Conservation (phyloP, 2,329 filamentous ascomycete genomes). For the Biscogniauxia marginata region DNA sequence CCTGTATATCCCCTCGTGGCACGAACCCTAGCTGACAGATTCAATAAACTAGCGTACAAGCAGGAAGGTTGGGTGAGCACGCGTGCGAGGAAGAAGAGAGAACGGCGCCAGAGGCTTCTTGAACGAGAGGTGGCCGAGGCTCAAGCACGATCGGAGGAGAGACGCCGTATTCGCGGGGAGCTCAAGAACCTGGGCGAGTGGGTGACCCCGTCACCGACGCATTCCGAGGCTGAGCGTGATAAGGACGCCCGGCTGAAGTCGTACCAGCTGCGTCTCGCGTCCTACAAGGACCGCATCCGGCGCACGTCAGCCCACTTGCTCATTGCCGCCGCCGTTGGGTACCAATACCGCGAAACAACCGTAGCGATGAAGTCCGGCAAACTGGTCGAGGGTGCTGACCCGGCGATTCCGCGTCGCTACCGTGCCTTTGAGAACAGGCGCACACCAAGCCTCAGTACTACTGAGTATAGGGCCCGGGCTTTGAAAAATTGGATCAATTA, state of each 20-base stretch:
- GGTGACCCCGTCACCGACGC: slow-evolving; percentile 6
- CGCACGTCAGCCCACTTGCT: slow-evolving; percentile 21
- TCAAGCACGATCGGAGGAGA: background rate
- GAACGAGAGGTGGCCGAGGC: background rate
- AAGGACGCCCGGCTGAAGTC: background rate
- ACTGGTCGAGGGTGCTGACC: slow-evolving; percentile 7
- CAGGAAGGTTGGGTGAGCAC: slow-evolving; percentile 5
- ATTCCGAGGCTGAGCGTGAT: slow-evolving; percentile 4
- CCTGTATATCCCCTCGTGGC: background rate
- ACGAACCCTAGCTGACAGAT: background rate
- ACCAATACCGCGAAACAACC: slow-evolving; percentile 19
- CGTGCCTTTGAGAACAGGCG: slow-evolving; percentile 13
- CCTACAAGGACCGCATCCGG: slow-evolving; percentile 14
- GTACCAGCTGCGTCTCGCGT: background rate
- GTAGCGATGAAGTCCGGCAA: slow-evolving; percentile 9
- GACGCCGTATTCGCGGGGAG: background rate
- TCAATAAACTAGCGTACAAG: background rate
- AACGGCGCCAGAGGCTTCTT: slow-evolving; percentile 1
- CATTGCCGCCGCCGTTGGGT: slow-evolving; percentile 18
- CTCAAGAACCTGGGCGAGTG: background rate
- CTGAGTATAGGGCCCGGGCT: slow-evolving; percentile 14
- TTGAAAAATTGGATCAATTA: slow-evolving; percentile 16
- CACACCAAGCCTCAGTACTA: slow-evolving; percentile 10
- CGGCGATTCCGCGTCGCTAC: slow-evolving; percentile 1
- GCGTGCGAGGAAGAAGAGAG: slow-evolving; percentile 2